Conservation (phyloP, 257 asterid genomes). For the Salvia miltiorrhiza region DNA sequence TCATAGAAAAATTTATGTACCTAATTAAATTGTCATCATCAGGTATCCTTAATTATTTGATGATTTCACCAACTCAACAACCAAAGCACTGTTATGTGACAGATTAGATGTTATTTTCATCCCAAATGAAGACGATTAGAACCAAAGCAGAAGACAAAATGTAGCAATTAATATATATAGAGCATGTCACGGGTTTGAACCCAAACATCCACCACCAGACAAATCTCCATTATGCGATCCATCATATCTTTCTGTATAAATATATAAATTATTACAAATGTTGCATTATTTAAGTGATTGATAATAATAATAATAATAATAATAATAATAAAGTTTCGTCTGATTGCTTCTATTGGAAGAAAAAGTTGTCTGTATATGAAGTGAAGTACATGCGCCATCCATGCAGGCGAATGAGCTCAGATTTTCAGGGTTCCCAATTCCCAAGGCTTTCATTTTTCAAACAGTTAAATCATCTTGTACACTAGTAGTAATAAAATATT, state of each 20-base stretch:
- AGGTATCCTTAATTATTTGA: neutral
- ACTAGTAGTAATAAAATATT: no score
- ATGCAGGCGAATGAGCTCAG: constrained; percentile 18
- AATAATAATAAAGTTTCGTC: neutral
- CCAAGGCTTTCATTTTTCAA: constrained; percentile 6
- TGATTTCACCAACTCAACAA: neutral
- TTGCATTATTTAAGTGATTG: no score
- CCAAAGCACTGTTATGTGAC: neutral
- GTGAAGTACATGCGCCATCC: constrained; percentile 20
- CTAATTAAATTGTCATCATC: neutral
- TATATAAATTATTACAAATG: neutral
- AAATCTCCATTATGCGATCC: neutral
- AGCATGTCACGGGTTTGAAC: constrained; percentile 32
- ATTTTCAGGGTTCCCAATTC: constrained; percentile 23
- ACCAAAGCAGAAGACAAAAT: neutral
- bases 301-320: no score
- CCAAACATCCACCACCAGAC: neutral
- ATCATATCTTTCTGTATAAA: neutral
- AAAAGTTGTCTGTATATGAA: neutral
- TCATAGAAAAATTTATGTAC: no score
- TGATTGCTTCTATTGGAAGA: constrained; percentile 9
- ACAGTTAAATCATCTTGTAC: neutral
- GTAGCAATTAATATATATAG: neutral
- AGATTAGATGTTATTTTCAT: neutral
- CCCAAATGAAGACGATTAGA: constrained; percentile 3